Percentiles rank a stretch among this genome's conserved stretches.
These are phyloP conservation scores for Colletotrichum agaves DNA, from an alignment of 2,329 filamentous ascomycete genomes.

Conservation along the genomic window DNA sequence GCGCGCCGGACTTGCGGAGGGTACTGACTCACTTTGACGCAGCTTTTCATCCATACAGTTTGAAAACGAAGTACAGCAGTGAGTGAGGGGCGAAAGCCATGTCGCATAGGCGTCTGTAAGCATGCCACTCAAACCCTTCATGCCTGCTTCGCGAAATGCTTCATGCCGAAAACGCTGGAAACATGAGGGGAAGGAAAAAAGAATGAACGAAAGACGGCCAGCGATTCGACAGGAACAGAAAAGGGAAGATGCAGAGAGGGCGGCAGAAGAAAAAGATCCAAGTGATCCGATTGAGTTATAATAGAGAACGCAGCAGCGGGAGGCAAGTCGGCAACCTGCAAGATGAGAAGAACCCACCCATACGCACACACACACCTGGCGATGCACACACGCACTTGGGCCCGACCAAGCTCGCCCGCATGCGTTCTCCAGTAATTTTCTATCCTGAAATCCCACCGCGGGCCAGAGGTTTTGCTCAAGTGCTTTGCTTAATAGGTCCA, in stretches of 20 bases:
- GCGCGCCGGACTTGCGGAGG: background rate
- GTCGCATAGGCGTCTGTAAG: conserved; percentile 55
- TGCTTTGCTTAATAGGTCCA: conserved; percentile 34
- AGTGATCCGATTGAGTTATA: conserved; percentile 37
- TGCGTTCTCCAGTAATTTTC: conserved; percentile 10
- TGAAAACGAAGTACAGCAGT: conserved; percentile 56
- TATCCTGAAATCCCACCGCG: conserved; percentile 22
- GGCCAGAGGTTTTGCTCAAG: conserved; percentile 20
- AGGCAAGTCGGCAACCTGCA: conserved; percentile 31
- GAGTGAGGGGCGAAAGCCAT: conserved; percentile 58
- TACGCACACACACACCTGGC: background rate
- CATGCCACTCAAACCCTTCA: conserved; percentile 56
- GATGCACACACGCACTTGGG: conserved; percentile 24
- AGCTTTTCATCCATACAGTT: conserved; percentile 53
- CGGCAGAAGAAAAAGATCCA: conserved; percentile 26
- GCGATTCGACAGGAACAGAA: conserved; percentile 34
- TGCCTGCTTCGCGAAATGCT: conserved; percentile 40
- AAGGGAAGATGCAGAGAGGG: conserved; percentile 13
- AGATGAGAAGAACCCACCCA: conserved; percentile 30
- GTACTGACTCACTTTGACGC: conserved; percentile 50
- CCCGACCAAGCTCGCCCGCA: conserved; percentile 21
- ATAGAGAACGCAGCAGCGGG: conserved; percentile 20
- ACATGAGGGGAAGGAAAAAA: conserved; percentile 12
- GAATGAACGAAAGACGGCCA: conserved; percentile 35
- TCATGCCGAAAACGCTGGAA: conserved; percentile 32